Base-by-base conservation (phyloP, 2,329 filamentous ascomycete genomes). In the Dactylellina parvicollis region DNA sequence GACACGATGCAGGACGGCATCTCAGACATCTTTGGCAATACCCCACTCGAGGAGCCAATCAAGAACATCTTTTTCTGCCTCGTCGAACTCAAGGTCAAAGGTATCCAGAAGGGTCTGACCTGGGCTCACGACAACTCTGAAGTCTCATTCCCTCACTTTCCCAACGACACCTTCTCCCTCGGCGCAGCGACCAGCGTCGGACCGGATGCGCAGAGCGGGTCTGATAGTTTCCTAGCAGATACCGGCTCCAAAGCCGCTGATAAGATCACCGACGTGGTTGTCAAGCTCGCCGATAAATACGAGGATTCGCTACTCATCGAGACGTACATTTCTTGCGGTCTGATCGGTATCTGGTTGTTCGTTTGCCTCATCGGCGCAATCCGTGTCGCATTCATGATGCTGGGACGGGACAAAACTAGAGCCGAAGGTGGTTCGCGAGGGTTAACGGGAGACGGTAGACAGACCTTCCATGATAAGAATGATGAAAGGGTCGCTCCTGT, bases 111-210 rank as follows among this genome's bases (percentile, higher is more conserved):
- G 79, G 95, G 90, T 10, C 85, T 98, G n/a, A 96, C 91, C 0
- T 99, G 94, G 94, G 90, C 96, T 9, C 87, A 91, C 78, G 89
- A 98, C 76, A 84, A 98, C 79, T 92, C 95, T 2, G 87, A 95
- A 74, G 86, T 99, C 77, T 83, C 87, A 71, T 90, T 99, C 77
- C 95, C 95, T 0, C 81, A 86, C 59, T 88, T 98, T 73, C 84
- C 87, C 24, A 89, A 91, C 77, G 86, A 96, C 79, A 91, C 90
- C 0, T 96, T 98, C 82, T 94, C 91, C 69, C 83, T 89, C 59
- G 92, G 93, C 42, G 91, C 93, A 64, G 83, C 87, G 30, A 84
- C 85, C 47, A 86, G 85, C 36, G 82, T 89, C 69, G 80, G 82
- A 4, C 86, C 86, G 60, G 86, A 90, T 76, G 83, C 83, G 9